Conservation (phyloP, 768 basidiomycete genomes). For the Rubroboletus pulcherrimus region DNA sequence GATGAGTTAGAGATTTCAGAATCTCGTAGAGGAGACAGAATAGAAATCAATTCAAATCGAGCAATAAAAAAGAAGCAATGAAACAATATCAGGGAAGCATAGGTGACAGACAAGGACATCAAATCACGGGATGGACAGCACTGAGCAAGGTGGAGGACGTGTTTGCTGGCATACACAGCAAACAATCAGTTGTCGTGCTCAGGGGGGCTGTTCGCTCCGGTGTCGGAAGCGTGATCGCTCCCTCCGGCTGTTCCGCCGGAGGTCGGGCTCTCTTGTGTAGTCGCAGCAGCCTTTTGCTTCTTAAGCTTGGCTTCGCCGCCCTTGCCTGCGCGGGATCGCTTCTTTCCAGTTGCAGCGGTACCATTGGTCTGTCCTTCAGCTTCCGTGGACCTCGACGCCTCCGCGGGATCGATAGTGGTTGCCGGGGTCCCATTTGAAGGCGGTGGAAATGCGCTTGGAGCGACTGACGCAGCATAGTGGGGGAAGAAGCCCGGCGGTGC, state of each 20-base stretch:
- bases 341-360: slow-evolving; percentile 22
- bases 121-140: slow-evolving; percentile 2
- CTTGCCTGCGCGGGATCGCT: slow-evolving; percentile 30
- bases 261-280: slow-evolving; percentile 14
- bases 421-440: slow-evolving; percentile 25
- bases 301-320: slow-evolving; percentile 30
- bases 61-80: background rate
- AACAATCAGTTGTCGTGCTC: slow-evolving; percentile 23
- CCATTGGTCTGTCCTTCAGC: slow-evolving; percentile 18
- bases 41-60: slow-evolving; percentile 23
- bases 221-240: slow-evolving; percentile 27
- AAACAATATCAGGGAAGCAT: slow-evolving; percentile 5
- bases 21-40: slow-evolving; percentile 25
- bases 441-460: slow-evolving; percentile 31
- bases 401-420: slow-evolving; percentile 25
- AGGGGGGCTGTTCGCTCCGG: slow-evolving; percentile 21
- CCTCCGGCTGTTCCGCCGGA: slow-evolving; percentile 26
- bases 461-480: slow-evolving; percentile 27
- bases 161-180: background rate
- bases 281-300: slow-evolving; percentile 27
- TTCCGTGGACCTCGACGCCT: slow-evolving; percentile 20
- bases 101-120: slow-evolving; percentile 12
- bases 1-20: slow-evolving; percentile 15
- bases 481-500: slow-evolving; percentile 41
- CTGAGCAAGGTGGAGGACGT: background rate